Base-by-base conservation (phyloP, 345 rosid species). In the Luvunga scandens region DNA sequence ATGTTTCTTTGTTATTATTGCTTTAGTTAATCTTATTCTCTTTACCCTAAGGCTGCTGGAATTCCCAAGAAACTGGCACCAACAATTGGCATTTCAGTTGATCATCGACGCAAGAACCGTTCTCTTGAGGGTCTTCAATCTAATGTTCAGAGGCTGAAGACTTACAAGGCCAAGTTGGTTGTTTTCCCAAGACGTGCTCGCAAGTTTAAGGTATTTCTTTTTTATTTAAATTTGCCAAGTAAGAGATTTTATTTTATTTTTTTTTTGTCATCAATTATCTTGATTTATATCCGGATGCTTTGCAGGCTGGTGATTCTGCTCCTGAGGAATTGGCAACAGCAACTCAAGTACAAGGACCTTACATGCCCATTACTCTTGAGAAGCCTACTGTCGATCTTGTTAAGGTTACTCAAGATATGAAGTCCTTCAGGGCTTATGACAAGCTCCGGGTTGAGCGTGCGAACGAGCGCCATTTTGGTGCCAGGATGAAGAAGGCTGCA, bases 101-200 rank as follows among this genome's bases (percentile, higher is more conserved):
- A 95, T 81, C 94, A 93, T 72, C 95, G 98, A 2, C 88, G 98
- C 3, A 91, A 82, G 78, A 95, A 95, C 80, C 85, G 87, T 0
- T 95, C 98, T 0, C 69, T 93, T 80, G 98, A 93, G 85, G 79
- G 97, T 71, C 89, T 94, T n/a, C 98, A 91, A 62, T 70, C 86
- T 69, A 94, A 94, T 85, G 88, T 90, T 31, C 97, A 91, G 85
- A 93, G 98, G 89, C 84, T 95, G 39, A 95, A 95, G 85, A 91
- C 98, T 25, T 93, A 88, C 92, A 93, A 88, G 88, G 95, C 92
- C 28, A 93, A 90, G 81, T 81, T 95, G 79, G 94, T 93, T 59
- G 93, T 95, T 53, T 95, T 95, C 91, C 98, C 98, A 1, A 90
- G 95, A 76, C 79, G 83, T 0, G 78, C 94, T 8, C 88, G 81